These are phyloP conservation scores for Pseudopyricularia javanii DNA, from an alignment of 2,329 filamentous ascomycete genomes.

Conservation along the genomic window DNA sequence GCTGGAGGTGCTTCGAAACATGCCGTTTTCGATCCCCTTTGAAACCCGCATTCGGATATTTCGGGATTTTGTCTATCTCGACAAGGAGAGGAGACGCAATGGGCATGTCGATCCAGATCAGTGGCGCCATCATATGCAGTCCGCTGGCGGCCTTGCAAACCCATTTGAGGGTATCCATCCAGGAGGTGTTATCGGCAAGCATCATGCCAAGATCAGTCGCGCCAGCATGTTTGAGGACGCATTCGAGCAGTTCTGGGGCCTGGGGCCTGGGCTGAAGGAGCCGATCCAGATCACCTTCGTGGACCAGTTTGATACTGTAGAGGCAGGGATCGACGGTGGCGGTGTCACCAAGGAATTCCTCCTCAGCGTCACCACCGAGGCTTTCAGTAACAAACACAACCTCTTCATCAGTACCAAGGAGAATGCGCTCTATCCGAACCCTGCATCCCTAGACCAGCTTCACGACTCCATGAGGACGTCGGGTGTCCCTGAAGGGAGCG, in stretches of 20 bases:
- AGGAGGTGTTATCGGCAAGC: constrained; percentile 31
- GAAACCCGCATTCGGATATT: constrained; percentile 86
- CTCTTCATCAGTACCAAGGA: constrained; percentile 78
- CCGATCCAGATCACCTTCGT: constrained; percentile 95
- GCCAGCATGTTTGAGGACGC: constrained; percentile 78
- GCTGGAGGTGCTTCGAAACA: constrained; percentile 82
- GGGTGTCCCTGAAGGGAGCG: constrained; percentile 38
- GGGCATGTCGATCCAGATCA: constrained; percentile 61
- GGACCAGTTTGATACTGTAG: constrained; percentile 73
- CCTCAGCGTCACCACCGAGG: constrained; percentile 75
- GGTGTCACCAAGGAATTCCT: constrained; percentile 97
- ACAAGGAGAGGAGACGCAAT: constrained; percentile 59
- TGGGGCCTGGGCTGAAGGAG: constrained; percentile 79
- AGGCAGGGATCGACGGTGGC: constrained; percentile 92
- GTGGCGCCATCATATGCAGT: constrained; percentile 51
- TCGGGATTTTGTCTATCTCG: constrained; percentile 76
- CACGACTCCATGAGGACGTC: constrained; percentile 41
- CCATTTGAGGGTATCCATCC: not conserved
- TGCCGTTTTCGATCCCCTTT: constrained; percentile 95
- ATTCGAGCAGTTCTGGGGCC: constrained; percentile 65
- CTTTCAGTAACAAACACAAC: constrained; percentile 48
- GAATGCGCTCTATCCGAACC: constrained; percentile 82
- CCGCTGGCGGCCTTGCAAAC: constrained; percentile 13
- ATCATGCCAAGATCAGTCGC: constrained; percentile 70
- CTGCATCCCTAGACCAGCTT: constrained; percentile 58